A percentile compares a stretch with the other conserved stretches of the same genome.
Conservation (phyloP, 164 flowering plant genomes). For the Stephania japonica region DNA sequence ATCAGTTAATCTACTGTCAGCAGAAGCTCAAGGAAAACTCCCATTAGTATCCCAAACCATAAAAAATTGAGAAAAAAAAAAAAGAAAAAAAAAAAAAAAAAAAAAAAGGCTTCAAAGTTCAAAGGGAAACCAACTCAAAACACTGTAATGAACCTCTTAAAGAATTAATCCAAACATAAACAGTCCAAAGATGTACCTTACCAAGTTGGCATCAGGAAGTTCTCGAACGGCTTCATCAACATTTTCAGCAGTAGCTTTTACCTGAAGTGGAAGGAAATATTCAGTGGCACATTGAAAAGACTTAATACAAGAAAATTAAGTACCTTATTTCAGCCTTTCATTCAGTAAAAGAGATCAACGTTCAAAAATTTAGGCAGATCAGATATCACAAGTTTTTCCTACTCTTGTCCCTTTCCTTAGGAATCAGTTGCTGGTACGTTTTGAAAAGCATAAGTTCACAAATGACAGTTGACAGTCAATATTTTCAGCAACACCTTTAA, state of each 20-base stretch:
- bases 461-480: background rate
- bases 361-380: background rate
- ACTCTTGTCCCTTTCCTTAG: too few relatives aligned
- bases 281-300: background rate
- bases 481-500: background rate
- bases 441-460: background rate
- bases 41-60: background rate
- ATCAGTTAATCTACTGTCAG: background rate
- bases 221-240: conserved; percentile 96
- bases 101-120: background rate
- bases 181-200: conserved; percentile 66
- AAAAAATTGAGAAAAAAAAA: background rate
- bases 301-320: background rate
- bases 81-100: conserved; percentile 1
- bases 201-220: conserved; percentile 99
- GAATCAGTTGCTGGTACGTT: background rate
- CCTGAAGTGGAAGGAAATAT: conserved; percentile 38
- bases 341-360: background rate
- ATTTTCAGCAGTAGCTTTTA: conserved; percentile 95
- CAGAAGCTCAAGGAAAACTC: background rate
- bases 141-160: conserved; percentile 1
- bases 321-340: background rate
- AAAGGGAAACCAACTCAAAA: background rate
- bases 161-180: conserved; percentile 10
- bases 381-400: background rate